Evolutionary conservation across 257 asterid species (phyloP).

Genomic region (Perilla frutescens): DNA sequence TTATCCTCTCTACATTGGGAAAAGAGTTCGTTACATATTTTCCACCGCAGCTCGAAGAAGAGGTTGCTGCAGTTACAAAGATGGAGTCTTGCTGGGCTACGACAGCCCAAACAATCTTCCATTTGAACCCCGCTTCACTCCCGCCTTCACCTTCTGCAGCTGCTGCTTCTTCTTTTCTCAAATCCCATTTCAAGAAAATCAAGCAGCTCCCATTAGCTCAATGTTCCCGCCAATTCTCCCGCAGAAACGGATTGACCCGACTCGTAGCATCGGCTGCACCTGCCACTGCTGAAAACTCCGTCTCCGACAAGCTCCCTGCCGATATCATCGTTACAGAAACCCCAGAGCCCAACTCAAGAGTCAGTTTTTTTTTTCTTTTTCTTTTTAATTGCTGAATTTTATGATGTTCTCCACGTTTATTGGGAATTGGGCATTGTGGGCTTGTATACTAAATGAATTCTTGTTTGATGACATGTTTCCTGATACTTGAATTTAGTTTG

Average conservation of each 20-base stretch:
- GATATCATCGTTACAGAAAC: conserved; percentile 72
- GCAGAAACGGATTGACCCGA: conserved; percentile 15
- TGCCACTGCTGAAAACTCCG: conserved; percentile 41
- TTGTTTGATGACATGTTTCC: background rate
- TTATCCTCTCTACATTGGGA: conserved; percentile 24
- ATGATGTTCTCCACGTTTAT: background rate
- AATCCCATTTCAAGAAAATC: conserved; percentile 42
- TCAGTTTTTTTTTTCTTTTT: conserved; percentile 38
- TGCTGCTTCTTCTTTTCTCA: conserved; percentile 37
- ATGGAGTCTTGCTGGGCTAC: conserved; percentile 64
- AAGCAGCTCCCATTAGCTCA: conserved; percentile 30
- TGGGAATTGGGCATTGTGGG: background rate
- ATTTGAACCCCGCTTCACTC: conserved; percentile 43
- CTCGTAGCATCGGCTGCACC: conserved; percentile 59
- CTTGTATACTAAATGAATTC: background rate
- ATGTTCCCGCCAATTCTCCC: conserved; percentile 55
- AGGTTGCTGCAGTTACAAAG: conserved; percentile 16
- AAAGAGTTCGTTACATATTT: background rate
- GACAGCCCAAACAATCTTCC: conserved; percentile 50
- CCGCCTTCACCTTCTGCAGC: conserved; percentile 34
- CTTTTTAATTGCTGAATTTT: background rate
- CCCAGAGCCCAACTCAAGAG: conserved; percentile 79
- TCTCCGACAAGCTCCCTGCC: conserved; percentile 78
- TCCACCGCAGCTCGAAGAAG: conserved; percentile 17
- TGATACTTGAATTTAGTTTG: conserved; percentile 8